Conservation (phyloP, 768 basidiomycete species). For the Suillus variegatus region DNA sequence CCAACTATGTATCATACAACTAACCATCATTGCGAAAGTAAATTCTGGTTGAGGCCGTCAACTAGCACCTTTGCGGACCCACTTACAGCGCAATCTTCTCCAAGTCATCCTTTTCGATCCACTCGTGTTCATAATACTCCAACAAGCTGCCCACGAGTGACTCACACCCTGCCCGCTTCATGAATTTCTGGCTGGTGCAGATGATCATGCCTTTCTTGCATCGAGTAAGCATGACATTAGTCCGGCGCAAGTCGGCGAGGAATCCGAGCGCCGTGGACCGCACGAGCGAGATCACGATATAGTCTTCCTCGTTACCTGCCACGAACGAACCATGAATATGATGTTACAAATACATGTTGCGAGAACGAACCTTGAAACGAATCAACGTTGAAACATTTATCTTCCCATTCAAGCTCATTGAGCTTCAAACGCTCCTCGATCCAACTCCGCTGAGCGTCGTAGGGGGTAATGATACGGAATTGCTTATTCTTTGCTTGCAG, state of each 20-base stretch:
- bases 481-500: slow-evolving; percentile 50
- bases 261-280: slow-evolving; percentile 68
- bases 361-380: slow-evolving; percentile 69
- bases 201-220: slow-evolving; percentile 82
- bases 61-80: background rate
- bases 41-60: too few relatives aligned
- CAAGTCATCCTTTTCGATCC: slow-evolving; percentile 38
- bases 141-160: slow-evolving; percentile 46
- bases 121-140: slow-evolving; percentile 32
- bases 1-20: background rate
- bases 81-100: slow-evolving; percentile 3
- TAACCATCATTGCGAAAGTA: background rate
- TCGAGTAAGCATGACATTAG: slow-evolving; percentile 88
- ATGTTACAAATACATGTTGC: slow-evolving; percentile 1
- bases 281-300: slow-evolving; percentile 72
- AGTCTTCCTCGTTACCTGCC: slow-evolving; percentile 81
- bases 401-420: slow-evolving; percentile 54
- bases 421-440: slow-evolving; percentile 59
- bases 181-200: slow-evolving; percentile 60
- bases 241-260: slow-evolving; percentile 60
- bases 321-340: slow-evolving; percentile 6
- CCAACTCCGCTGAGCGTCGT: slow-evolving; percentile 66
- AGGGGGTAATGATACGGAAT: slow-evolving; percentile 78
- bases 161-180: slow-evolving; percentile 51
- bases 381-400: slow-evolving; percentile 78